Conservation (phyloP, 345 rosid genomes). For the Populus pruinosa region DNA sequence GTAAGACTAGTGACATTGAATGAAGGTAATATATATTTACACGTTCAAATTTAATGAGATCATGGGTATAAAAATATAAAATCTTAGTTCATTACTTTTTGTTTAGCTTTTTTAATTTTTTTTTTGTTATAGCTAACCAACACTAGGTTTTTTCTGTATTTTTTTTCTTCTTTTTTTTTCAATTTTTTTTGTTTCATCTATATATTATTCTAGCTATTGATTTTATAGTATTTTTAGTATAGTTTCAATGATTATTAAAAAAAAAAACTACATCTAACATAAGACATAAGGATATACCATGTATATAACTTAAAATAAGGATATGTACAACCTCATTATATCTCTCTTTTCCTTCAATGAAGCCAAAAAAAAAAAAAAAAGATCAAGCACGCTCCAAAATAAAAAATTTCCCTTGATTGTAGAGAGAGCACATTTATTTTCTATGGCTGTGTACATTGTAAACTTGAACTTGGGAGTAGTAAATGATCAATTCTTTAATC, state of each 20-base stretch:
- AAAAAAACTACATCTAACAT: neutral
- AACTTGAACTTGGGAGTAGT: neutral
- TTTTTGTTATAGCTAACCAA: too few relatives aligned
- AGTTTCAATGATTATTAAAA: too few relatives aligned
- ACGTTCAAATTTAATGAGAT: conserved; percentile 9
- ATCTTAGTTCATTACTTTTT: too few relatives aligned
- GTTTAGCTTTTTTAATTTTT: too few relatives aligned
- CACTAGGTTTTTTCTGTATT: too few relatives aligned
- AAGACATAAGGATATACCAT: neutral
- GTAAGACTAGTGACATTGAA: too few relatives aligned
- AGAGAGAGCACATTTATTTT: neutral
- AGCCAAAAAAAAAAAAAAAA: neutral
- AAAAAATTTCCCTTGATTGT: neutral
- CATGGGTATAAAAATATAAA: neutral
- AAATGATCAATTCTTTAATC: neutral
- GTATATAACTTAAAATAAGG: neutral
- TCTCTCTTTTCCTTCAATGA: conserved; percentile 8
- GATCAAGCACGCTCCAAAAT: neutral
- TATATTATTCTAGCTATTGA: too few relatives aligned
- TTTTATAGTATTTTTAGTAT: too few relatives aligned
- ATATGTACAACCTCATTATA: neutral
- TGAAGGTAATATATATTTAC: too few relatives aligned
- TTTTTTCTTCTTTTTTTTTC: too few relatives aligned
- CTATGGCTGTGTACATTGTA: neutral
- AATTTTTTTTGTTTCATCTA: too few relatives aligned